A percentile compares a stretch with the other conserved stretches of the same genome.
These are phyloP conservation scores for Flaveria linearis DNA, from an alignment of 129 eudicot species.

Conservation along the genomic window DNA sequence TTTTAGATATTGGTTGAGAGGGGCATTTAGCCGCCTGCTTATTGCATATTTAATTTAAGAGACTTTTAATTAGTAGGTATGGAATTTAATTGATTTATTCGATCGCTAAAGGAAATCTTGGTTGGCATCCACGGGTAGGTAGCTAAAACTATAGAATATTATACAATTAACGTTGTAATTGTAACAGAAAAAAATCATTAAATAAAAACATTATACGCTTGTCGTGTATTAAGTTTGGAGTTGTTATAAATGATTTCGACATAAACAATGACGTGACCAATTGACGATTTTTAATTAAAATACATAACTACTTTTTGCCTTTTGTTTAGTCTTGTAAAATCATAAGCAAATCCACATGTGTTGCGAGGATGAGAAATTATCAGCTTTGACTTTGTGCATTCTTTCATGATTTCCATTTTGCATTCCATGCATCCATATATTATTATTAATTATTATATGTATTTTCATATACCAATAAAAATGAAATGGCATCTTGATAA, in stretches of 20 bases:
- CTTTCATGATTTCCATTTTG: background rate
- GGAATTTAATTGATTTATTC: slow-evolving; percentile 13
- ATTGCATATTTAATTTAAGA: background rate
- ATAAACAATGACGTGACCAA: background rate
- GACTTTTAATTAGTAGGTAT: slow-evolving; percentile 21
- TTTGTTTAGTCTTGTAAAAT: background rate
- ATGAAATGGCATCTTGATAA: background rate
- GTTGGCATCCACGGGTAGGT: slow-evolving; percentile 20
- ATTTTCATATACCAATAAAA: background rate
- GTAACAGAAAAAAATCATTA: background rate
- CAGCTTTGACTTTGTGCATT: background rate
- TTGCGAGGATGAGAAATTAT: slow-evolving; percentile 9
- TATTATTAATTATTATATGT: no score
- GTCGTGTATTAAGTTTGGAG: background rate
- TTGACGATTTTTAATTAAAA: background rate
- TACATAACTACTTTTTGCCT: background rate
- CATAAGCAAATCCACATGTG: background rate
- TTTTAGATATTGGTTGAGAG: background rate
- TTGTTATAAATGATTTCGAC: background rate
- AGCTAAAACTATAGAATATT: background rate
- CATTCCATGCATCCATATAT: background rate
- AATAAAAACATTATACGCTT: background rate
- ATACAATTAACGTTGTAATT: no score
- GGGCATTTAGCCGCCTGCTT: slow-evolving; percentile 28
- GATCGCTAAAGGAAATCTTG: slow-evolving; percentile 8